These are phyloP conservation scores for Prunella vulgaris DNA, from an alignment of 257 asterid species.

Conservation along the genomic window DNA sequence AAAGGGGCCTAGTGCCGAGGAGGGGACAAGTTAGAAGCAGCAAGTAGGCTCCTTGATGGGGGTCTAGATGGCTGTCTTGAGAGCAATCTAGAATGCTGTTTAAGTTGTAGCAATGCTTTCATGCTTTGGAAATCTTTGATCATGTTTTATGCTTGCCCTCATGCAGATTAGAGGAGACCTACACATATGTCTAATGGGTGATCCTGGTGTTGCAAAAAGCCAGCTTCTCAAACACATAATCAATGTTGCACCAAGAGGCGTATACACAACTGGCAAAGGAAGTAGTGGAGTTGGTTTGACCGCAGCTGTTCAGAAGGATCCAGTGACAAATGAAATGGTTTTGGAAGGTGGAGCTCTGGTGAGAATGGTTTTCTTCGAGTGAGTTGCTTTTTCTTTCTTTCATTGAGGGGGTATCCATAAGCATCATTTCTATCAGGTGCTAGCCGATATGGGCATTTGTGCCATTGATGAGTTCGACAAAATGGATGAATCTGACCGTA, in stretches of 20 bases:
- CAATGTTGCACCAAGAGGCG: constrained; percentile 93
- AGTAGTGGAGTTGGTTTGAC: constrained; percentile 99
- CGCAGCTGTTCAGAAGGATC: constrained; percentile 98
- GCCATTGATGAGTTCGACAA: constrained; percentile 99
- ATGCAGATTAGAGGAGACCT: constrained; percentile 32
- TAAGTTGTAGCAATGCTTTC: not conserved
- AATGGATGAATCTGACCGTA: constrained; percentile 96
- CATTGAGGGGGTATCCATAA: not conserved
- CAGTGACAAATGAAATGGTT: constrained; percentile 95
- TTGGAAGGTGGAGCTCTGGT: constrained; percentile 99
- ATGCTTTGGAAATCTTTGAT: not conserved
- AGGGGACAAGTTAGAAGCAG: not conserved
- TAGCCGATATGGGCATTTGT: constrained; percentile 98
- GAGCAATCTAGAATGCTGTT: not conserved
- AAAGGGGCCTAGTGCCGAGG: not conserved
- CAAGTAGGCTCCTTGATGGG: not conserved
- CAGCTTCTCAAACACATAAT: constrained; percentile 98
- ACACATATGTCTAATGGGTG: constrained; percentile 36
- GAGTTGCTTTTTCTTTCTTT: not conserved
- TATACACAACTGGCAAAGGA: constrained; percentile 95
- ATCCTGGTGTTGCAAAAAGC: constrained; percentile 98
- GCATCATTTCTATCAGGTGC: constrained; percentile 48
- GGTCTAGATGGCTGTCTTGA: not conserved
- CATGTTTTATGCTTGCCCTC: not conserved
- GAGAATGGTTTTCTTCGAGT: constrained; percentile 25